Evolutionary conservation across 495 filamentous ascomycete genomes (phyloP), one percentile per base, ranked within the genome.

Genomic region (Xylaria intraflava): DNA sequence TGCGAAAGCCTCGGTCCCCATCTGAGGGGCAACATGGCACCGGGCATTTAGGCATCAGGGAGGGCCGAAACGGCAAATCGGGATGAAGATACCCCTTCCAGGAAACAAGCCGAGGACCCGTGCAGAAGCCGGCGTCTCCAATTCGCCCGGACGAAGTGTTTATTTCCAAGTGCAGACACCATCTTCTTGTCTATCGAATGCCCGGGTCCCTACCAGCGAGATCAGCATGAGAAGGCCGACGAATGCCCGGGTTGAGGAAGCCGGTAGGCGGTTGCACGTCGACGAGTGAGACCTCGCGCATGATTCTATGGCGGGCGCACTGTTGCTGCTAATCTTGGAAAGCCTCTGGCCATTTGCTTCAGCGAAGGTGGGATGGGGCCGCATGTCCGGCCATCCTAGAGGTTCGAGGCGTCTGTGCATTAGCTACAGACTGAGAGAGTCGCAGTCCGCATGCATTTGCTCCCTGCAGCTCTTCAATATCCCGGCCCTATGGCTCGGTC

Each of bases 401-500:
- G 33, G 38, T 38, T 47, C 45, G 45, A 49, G 38, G 45, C 24
- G 45, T 42, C 33, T 47, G 51, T 54, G 51, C 51, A 31, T 48
- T 47, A 41, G 23, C n/a, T n/a, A 16, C n/a, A 12, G 31, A 29
- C 52, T 36, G 45, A 36, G 52, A 43, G 44, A 26, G 45, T 35
- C 24, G 52, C 52, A 55, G 36, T 42, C 52, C 36, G 52, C 45
- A 48, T 55, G 52, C 52, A 55, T 55, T 26, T 38, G 52, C 36
- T 48, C 35, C 52, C 44, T 55, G 52, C 52, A 49, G 52, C 45
- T 46, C 43, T 40, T 26, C 31, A 49, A 29, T 41, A 43, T 36
- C 44, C 52, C 45, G 44, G 44, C 52, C 38, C 52, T 49, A 40
- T 55, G 52, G 52, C 52, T 55, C 44, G 52, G 36, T 55, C 42